Percentiles rank a stretch among this genome's conserved stretches.
Evolutionary conservation across 345 rosid genomes (phyloP).

Genomic region (Capsella bursapastoris): DNA sequence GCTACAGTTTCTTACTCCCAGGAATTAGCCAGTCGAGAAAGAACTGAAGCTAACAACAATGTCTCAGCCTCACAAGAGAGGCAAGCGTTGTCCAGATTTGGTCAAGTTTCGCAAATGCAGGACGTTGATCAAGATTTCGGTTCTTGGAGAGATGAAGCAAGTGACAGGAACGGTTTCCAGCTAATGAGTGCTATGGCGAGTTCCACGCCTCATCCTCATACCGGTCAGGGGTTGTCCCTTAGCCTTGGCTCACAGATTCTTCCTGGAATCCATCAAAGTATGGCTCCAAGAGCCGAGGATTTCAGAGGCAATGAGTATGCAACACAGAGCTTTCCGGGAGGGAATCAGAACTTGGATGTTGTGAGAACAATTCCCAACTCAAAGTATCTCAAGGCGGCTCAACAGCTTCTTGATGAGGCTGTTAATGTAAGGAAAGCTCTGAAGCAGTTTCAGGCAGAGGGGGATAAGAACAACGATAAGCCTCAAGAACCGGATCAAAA

Average conservation of each 20-base stretch:
- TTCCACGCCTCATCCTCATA: slow-evolving; percentile 50
- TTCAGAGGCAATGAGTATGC: slow-evolving; percentile 64
- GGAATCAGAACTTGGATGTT: slow-evolving; percentile 37
- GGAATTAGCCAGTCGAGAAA: slow-evolving; percentile 48
- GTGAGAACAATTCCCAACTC: slow-evolving; percentile 73
- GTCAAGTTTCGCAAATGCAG: slow-evolving; percentile 59
- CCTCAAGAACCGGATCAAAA: slow-evolving; percentile 54
- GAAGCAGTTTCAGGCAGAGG: slow-evolving; percentile 58
- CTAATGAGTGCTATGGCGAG: slow-evolving; percentile 60
- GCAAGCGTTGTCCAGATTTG: slow-evolving; percentile 62
- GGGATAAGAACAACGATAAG: slow-evolving; percentile 55
- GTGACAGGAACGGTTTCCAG: slow-evolving; percentile 69
- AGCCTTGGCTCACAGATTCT: slow-evolving; percentile 87
- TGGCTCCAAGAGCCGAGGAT: slow-evolving; percentile 47
- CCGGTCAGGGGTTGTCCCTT: slow-evolving; percentile 69
- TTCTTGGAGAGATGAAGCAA: slow-evolving; percentile 59
- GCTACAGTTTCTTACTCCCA: slow-evolving; percentile 34
- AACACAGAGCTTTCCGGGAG: slow-evolving; percentile 54
- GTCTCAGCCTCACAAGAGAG: slow-evolving; percentile 57
- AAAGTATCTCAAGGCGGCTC: slow-evolving; percentile 87
- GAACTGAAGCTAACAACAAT: slow-evolving; percentile 43
- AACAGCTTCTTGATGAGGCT: slow-evolving; percentile 90
- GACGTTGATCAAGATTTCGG: slow-evolving; percentile 54
- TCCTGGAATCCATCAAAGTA: slow-evolving; percentile 27
- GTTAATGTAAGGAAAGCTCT: slow-evolving; percentile 84